phyloP scores from a whole-genome alignment of 1,139 yeast species.

The Geotrichum fermentans region DNA sequence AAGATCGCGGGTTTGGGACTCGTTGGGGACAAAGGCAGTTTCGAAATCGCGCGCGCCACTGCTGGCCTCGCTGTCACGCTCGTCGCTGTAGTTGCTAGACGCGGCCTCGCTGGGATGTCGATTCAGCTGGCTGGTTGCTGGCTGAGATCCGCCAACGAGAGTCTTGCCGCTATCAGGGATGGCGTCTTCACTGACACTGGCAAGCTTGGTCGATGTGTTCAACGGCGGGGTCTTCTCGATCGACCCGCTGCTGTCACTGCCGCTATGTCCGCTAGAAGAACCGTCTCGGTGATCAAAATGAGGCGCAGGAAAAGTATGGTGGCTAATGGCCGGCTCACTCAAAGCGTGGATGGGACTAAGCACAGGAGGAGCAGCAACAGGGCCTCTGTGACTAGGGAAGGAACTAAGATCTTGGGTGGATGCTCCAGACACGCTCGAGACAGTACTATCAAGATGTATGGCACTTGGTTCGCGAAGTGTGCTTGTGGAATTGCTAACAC shows the following conservation, averaged over 20 bases:
- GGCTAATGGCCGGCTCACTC: conserved; percentile 1
- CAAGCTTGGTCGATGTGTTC: background rate
- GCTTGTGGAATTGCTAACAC: conserved; percentile 1
- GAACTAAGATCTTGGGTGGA: background rate
- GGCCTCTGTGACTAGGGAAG: conserved; percentile 3
- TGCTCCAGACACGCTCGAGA: conserved; percentile 2
- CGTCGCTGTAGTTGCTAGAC: conserved; percentile 4
- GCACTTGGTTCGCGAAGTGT: conserved; percentile 1
- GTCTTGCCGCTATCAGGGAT: background rate
- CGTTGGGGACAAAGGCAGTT: conserved; percentile 6
- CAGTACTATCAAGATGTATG: background rate
- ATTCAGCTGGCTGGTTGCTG: background rate
- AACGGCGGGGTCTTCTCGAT: conserved; percentile 2
- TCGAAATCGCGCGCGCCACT: background rate
- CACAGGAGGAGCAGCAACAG: conserved; percentile 9
- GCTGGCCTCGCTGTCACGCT: background rate
- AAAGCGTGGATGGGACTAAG: conserved; percentile 3
- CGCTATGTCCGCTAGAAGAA: background rate
- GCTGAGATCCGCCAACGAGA: background rate
- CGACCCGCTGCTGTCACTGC: background rate
- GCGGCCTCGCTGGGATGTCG: background rate
- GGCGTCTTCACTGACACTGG: background rate
- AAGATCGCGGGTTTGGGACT: conserved; percentile 8
- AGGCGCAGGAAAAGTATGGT: background rate
- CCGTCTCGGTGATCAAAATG: background rate